A percentile compares a stretch with the other conserved stretches of the same genome.
Conservation (phyloP, 2,329 filamentous ascomycete species). For the Stachybotrys chlorohalonatus region DNA sequence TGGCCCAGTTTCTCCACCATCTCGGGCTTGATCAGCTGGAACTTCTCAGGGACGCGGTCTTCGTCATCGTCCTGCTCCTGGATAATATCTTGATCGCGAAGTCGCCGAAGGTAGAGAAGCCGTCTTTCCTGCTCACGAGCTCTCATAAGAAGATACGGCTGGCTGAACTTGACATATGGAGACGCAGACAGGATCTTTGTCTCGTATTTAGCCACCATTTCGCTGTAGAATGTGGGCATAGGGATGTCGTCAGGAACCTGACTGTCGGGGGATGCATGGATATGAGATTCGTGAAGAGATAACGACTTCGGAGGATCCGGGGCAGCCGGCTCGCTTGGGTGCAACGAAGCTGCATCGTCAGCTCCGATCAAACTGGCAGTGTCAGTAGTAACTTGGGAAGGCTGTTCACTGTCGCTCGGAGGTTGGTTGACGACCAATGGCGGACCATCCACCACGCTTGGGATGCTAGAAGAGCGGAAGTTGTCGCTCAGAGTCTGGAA, state of each 20-base stretch:
- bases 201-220: constrained; percentile 87
- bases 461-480: constrained; percentile 21
- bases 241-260: constrained; percentile 69
- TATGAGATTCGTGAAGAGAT: constrained; percentile 34
- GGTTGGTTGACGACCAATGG: constrained; percentile 24
- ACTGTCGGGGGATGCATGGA: constrained; percentile 35
- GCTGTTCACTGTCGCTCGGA: constrained; percentile 26
- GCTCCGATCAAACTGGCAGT: constrained; percentile 15
- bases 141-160: constrained; percentile 87
- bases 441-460: constrained; percentile 18
- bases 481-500: constrained; percentile 30
- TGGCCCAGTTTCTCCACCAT: constrained; percentile 85
- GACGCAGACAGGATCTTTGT: constrained; percentile 92
- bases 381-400: constrained; percentile 22
- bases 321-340: constrained; percentile 12
- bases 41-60: constrained; percentile 58
- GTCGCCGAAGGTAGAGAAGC: constrained; percentile 69
- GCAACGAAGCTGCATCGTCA: constrained; percentile 17
- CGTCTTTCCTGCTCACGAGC: constrained; percentile 84
- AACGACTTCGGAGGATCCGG: constrained; percentile 18
- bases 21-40: constrained; percentile 86
- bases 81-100: constrained; percentile 66
- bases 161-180: constrained; percentile 90
- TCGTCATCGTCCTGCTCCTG: constrained; percentile 50
- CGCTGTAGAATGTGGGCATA: constrained; percentile 87